Evolutionary conservation across 495 filamentous ascomycete genomes (phyloP), one percentile per base, ranked within the genome.

Genomic region (Penicillium manginii): DNA sequence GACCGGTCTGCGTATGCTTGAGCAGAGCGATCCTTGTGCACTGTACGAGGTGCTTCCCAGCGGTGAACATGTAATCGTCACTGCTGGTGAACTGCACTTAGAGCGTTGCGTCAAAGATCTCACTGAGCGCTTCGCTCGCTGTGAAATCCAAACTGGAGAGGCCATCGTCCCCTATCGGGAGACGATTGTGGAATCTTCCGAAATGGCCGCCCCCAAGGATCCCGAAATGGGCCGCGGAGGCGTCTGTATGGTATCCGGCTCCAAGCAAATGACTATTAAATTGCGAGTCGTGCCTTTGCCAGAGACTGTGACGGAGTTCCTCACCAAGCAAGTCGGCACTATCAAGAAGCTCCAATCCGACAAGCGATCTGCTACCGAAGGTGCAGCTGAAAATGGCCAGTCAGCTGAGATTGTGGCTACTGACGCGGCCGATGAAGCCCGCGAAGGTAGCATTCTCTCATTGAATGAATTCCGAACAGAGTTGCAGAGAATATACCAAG

Each of bases 101-200:
- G 94, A 99, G 71, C 84, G 94, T 40, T 99, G 94, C 67, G 68
- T 99, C 35, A 97, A 94, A 35, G 94, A 99, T 78, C 82, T 99
- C 8, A 81, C 91, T 51, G 94, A 98, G 69, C 83, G 96, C 6
- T 99, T 96, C 72, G 94, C 94, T 4, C 87, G 85, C 60, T 97
- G 96, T 61, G 94, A 99, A 56, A 96, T 99, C 54, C 94, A 98
- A 63, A 89, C 90, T 53, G 91, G 93, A 53, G 89, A 89, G 32
- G 92, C 96, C 2, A 98, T 98, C 52, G 94, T 99, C 5, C 94
- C 94, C 7, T 99, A 96, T 72, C 84, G 93, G 18, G 94, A 99
- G 73, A 92, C 90, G 2, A 97, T 96, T 45, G 87, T 96, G 33
- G 82, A 83, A 47, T 90, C 88, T 1, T 80, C 88, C 15, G 94